Conservation (phyloP, 2,329 filamentous ascomycete species). For the Rhytidhysteron rufulum region DNA sequence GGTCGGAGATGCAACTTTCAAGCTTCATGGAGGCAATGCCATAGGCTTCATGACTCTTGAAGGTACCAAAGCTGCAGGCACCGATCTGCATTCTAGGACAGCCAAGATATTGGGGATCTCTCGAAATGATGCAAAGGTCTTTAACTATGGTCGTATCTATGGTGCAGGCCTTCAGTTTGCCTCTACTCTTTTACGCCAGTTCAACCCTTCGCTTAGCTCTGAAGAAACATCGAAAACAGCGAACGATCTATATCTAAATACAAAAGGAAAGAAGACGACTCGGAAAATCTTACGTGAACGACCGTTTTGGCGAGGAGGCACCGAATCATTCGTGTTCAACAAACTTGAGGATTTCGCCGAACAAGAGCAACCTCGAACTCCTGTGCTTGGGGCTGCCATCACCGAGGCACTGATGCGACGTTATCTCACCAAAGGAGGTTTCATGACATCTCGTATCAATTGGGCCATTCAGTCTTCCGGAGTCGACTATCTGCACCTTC, state of each 20-base stretch:
- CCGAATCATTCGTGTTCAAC: slow-evolving; percentile 97
- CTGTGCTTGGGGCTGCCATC: slow-evolving; percentile 89
- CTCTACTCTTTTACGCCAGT: slow-evolving; percentile 82
- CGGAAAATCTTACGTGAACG: slow-evolving; percentile 68
- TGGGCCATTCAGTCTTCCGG: slow-evolving; percentile 98
- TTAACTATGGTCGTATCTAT: slow-evolving; percentile 98
- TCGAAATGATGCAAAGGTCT: slow-evolving; percentile 91
- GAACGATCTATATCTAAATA: slow-evolving; percentile 76
- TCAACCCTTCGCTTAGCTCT: slow-evolving; percentile 82
- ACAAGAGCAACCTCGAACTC: slow-evolving; percentile 84
- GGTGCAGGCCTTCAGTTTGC: slow-evolving; percentile 96
- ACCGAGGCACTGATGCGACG: slow-evolving; percentile 90
- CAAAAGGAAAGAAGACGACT: slow-evolving; percentile 83
- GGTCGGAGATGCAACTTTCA: slow-evolving; percentile 90
- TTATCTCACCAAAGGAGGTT: slow-evolving; percentile 83
- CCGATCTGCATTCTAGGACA: slow-evolving; percentile 90
- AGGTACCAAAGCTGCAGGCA: slow-evolving; percentile 89
- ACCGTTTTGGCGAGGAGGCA: slow-evolving; percentile 91
- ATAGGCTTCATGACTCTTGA: slow-evolving; percentile 99
- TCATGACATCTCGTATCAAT: slow-evolving; percentile 95
- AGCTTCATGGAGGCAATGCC: slow-evolving; percentile 91
- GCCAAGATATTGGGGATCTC: slow-evolving; percentile 90
- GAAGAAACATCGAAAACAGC: slow-evolving; percentile 72
- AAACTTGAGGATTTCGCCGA: slow-evolving; percentile 97
- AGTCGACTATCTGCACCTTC: slow-evolving; percentile 91